Evolutionary conservation across 202 grass and related monocot genomes (phyloP).

Genomic region (Zizania palustris): DNA sequence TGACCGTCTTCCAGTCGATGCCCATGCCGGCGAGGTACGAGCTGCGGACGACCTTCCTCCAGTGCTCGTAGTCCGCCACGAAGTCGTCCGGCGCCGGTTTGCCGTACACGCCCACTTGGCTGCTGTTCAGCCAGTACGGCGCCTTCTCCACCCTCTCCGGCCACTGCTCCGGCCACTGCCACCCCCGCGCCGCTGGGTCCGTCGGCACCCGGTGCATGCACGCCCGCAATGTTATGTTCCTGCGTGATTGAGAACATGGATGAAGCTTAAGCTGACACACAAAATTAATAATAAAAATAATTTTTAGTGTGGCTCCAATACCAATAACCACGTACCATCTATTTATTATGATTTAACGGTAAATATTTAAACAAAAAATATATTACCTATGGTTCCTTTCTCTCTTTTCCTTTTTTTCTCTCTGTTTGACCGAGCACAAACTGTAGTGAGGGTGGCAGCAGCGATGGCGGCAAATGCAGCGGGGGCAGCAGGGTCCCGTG

Average conservation of each 20-base stretch:
- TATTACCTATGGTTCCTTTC: no score
- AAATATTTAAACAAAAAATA: no score
- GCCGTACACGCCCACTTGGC: slow-evolving; percentile 90
- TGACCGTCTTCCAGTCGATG: slow-evolving; percentile 72
- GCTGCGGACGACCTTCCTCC: slow-evolving; percentile 66
- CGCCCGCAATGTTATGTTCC: slow-evolving; percentile 85
- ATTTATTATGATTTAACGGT: no score
- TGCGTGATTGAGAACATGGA: slow-evolving; percentile 18
- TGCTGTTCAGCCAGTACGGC: slow-evolving; percentile 74
- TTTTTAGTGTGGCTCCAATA: no score
- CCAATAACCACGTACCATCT: no score
- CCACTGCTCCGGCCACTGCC: slow-evolving; percentile 75
- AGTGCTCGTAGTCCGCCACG: slow-evolving; percentile 66
- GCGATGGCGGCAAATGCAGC: no score
- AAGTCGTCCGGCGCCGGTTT: slow-evolving; percentile 87
- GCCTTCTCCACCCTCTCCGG: slow-evolving; percentile 56
- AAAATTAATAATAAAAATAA: no score
- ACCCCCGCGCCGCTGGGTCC: slow-evolving; percentile 45
- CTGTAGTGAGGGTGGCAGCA: no score
- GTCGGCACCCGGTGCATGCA: slow-evolving; percentile 77
- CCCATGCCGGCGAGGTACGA: slow-evolving; percentile 84
- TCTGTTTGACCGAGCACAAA: no score
- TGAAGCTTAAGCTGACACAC: no score
- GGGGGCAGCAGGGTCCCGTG: no score
- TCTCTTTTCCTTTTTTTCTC: no score